Conservation (phyloP, 495 filamentous ascomycete species). For the Durotheca rogersii region DNA sequence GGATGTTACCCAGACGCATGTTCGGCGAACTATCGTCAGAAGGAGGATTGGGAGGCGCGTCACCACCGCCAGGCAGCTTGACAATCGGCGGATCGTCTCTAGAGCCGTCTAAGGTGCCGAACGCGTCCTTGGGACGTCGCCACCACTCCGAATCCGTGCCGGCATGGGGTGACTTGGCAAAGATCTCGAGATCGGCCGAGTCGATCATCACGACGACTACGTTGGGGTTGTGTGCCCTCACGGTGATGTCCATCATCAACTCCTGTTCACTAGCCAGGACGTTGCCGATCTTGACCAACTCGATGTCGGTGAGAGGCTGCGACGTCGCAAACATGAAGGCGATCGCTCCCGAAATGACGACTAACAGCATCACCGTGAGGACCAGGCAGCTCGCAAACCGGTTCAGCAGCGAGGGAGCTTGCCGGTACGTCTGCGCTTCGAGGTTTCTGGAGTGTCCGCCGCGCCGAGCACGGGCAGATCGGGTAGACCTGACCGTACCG, state of each 20-base stretch:
- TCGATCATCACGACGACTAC: slow-evolving; percentile 80
- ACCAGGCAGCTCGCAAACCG: slow-evolving; percentile 79
- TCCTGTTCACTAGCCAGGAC: slow-evolving; percentile 93
- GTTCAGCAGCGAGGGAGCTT: slow-evolving; percentile 61
- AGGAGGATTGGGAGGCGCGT: slow-evolving; percentile 47
- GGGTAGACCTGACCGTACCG: slow-evolving; percentile 53
- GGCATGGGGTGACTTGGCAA: slow-evolving; percentile 86
- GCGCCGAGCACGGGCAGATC: slow-evolving; percentile 62
- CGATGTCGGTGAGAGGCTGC: slow-evolving; percentile 77
- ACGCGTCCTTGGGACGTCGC: slow-evolving; percentile 57
- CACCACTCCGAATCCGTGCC: slow-evolving; percentile 72
- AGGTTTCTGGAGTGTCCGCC: slow-evolving; percentile 63
- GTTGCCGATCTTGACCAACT: slow-evolving; percentile 75
- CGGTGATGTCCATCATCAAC: slow-evolving; percentile 90
- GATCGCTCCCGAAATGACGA: slow-evolving; percentile 76
- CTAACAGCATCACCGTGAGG: slow-evolving; percentile 67
- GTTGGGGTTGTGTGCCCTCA: slow-evolving; percentile 88
- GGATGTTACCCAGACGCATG: slow-evolving; percentile 86
- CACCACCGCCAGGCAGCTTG: slow-evolving; percentile 43
- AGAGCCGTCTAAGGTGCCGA: slow-evolving; percentile 46
- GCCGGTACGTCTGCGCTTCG: slow-evolving; percentile 69
- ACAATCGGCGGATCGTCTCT: slow-evolving; percentile 62
- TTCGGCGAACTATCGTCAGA: slow-evolving; percentile 67
- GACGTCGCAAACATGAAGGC: slow-evolving; percentile 88
- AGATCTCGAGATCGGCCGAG: slow-evolving; percentile 84